A percentile compares a stretch with the other conserved stretches of the same genome.
phyloP scores from a whole-genome alignment of 805 yeast genomes.

The Myxozyma neglecta region DNA sequence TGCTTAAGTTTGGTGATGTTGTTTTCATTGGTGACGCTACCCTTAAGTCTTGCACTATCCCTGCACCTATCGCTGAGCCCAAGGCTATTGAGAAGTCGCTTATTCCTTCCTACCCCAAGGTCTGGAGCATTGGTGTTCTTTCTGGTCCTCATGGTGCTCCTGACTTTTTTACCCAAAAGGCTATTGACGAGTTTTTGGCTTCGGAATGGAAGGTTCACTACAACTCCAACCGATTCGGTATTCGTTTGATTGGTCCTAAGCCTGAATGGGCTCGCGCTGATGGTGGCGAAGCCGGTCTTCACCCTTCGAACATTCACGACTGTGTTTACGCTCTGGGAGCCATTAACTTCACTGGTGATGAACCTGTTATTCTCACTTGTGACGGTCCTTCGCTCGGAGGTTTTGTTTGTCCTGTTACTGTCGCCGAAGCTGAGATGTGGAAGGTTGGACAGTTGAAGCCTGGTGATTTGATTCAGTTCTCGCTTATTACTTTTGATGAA shows the following conservation, averaged over 20 bases:
- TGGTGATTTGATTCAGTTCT: conserved; percentile 80
- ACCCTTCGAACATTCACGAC: conserved; percentile 98
- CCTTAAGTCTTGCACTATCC: conserved; percentile 64
- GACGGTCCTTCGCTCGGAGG: conserved; percentile 99
- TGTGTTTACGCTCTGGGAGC: conserved; percentile 96
- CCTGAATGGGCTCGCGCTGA: conserved; percentile 95
- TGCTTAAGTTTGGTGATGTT: conserved; percentile 87
- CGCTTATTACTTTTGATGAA: conserved; percentile 66
- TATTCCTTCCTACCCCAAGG: conserved; percentile 56
- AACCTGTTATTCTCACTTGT: conserved; percentile 93
- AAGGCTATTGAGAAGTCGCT: conserved; percentile 52
- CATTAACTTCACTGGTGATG: conserved; percentile 97
- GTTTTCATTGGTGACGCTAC: conserved; percentile 80
- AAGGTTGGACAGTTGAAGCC: conserved; percentile 97
- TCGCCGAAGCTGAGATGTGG: conserved; percentile 96
- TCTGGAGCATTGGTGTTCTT: conserved; percentile 89
- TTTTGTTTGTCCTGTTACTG: conserved; percentile 94
- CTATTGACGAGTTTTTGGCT: conserved; percentile 70
- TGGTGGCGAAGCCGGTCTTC: conserved; percentile 98
- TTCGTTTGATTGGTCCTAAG: conserved; percentile 89
- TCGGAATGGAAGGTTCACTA: conserved; percentile 93
- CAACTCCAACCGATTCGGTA: conserved; percentile 96
- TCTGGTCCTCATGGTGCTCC: conserved; percentile 99
- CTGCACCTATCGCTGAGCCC: conserved; percentile 71
- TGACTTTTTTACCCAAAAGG: conserved; percentile 80